Percentiles rank a stretch among this genome's conserved stretches.
phyloP scores from a whole-genome alignment of 2,329 filamentous ascomycete species.

The Macrophomina pseudophaseolina region DNA sequence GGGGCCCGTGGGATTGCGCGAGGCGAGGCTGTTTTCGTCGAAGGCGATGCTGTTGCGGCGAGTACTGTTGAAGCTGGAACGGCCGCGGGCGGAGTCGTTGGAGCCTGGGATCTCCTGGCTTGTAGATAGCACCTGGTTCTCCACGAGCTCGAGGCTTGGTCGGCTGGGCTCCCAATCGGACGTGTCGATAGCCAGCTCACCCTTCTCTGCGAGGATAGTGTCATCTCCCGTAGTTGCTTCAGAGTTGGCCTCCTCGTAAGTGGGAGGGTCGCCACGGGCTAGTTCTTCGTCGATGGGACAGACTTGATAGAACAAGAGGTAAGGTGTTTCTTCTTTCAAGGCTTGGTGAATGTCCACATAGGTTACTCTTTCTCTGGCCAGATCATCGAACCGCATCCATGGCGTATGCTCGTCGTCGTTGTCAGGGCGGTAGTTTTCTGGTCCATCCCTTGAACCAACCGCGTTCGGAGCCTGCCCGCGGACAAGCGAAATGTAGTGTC shows the following conservation, averaged over 20 bases:
- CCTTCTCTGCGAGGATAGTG: constrained; percentile 18
- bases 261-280: constrained; percentile 41
- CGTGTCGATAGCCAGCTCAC: constrained; percentile 24
- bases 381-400: constrained; percentile 93
- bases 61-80: constrained; percentile 44
- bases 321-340: constrained; percentile 86
- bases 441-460: constrained; percentile 57
- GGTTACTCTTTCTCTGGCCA: constrained; percentile 73
- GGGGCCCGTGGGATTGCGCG: constrained; percentile 41
- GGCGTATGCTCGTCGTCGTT: constrained; percentile 46
- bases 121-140: constrained; percentile 4
- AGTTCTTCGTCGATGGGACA: constrained; percentile 78
- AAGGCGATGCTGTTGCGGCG: constrained; percentile 48
- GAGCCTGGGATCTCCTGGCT: not conserved
- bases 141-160: constrained; percentile 31
- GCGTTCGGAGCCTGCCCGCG: constrained; percentile 67
- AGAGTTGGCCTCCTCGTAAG: constrained; percentile 48
- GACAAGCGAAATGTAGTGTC: constrained; percentile 88
- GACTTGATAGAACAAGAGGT: constrained; percentile 94
- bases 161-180: constrained; percentile 24
- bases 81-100: constrained; percentile 34
- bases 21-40: constrained; percentile 42
- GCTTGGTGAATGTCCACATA: constrained; percentile 79
- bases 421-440: constrained; percentile 35
- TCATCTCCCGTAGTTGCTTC: constrained; percentile 19